Evolutionary conservation across 1,284 basidiomycete species (phyloP).

Genomic region (Volvariella surrecta): DNA sequence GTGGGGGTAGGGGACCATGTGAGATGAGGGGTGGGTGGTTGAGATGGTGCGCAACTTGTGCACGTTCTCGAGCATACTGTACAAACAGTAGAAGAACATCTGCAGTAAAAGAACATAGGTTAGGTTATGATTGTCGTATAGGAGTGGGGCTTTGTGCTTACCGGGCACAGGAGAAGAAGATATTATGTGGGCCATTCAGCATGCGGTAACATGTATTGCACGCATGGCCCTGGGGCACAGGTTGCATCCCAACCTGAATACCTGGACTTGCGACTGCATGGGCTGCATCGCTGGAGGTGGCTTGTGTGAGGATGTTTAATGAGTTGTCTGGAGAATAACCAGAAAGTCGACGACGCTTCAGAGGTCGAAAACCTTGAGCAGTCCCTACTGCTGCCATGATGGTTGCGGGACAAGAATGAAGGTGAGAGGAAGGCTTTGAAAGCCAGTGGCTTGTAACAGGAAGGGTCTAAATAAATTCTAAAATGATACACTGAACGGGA

Average conservation of each 20-base stretch:
- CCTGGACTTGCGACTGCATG: too few species aligned
- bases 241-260: too few species aligned
- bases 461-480: too few species aligned
- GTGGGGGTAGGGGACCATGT: conserved; percentile 21
- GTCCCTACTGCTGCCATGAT: too few species aligned
- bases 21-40: conserved; percentile 24
- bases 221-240: background rate
- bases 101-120: conserved; percentile 8
- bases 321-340: too few species aligned
- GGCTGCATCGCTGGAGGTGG: too few species aligned
- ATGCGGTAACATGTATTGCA: conserved; percentile 5
- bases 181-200: background rate
- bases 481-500: conserved; percentile 55
- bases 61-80: conserved; percentile 26
- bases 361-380: too few species aligned
- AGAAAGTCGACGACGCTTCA: too few species aligned
- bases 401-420: too few species aligned
- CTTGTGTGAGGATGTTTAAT: too few species aligned
- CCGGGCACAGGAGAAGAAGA: conserved; percentile 13
- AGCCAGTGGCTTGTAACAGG: too few species aligned
- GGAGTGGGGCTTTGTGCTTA: conserved; percentile 10
- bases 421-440: too few species aligned
- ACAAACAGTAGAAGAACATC: conserved; percentile 22
- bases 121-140: background rate
- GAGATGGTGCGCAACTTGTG: conserved; percentile 18